Percentiles rank a stretch among this genome's conserved stretches.
Evolutionary conservation across 768 basidiomycete genomes (phyloP).

Genomic region (Podaxis sp.): DNA sequence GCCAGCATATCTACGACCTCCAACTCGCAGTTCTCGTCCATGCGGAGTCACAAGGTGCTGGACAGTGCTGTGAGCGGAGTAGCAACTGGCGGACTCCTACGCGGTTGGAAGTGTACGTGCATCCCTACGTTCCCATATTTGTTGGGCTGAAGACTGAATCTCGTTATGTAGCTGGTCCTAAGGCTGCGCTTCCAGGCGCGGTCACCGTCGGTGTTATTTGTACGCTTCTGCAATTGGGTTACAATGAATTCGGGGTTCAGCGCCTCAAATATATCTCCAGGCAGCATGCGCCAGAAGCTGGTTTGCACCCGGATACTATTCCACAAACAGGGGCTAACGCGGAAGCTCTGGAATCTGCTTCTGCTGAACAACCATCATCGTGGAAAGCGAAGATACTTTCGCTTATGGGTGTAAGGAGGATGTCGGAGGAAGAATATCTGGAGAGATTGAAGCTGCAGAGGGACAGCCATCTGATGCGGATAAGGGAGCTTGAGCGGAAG

Average conservation of each 20-base stretch:
- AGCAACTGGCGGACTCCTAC: conserved; percentile 58
- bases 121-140: neutral
- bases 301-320: conserved; percentile 12
- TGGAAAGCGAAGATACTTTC: conserved; percentile 29
- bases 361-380: neutral
- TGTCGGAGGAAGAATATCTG: conserved; percentile 77
- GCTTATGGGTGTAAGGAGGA: conserved; percentile 47
- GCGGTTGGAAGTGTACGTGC: conserved; percentile 55
- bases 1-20: conserved; percentile 33
- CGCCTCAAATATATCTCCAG: conserved; percentile 57
- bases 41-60: conserved; percentile 58
- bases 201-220: conserved; percentile 58
- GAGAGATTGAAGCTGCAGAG: conserved; percentile 55
- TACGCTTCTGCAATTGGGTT: conserved; percentile 60
- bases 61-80: conserved; percentile 77
- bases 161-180: conserved; percentile 53
- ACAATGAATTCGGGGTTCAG: conserved; percentile 64
- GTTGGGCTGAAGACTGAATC: neutral
- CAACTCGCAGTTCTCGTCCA: conserved; percentile 27
- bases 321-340: neutral
- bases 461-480: conserved; percentile 50
- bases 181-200: conserved; percentile 56
- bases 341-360: neutral
- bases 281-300: conserved; percentile 22
- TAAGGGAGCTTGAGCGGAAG: conserved; percentile 54